phyloP scores from a whole-genome alignment of 1,284 basidiomycete genomes.

The Melanopsichium pennsylvanicum region DNA sequence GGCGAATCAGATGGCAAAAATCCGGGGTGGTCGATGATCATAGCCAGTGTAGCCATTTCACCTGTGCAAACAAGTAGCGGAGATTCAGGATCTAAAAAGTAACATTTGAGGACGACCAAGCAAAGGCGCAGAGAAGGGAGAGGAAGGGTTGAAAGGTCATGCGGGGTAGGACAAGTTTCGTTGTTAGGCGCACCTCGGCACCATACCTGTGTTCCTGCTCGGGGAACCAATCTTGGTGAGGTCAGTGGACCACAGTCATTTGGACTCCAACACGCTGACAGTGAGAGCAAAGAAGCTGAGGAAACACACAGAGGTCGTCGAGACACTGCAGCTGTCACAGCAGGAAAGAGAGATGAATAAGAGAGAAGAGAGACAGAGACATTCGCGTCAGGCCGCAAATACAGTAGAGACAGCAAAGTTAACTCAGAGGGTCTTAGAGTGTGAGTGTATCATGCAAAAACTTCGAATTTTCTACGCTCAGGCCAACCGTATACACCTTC shows the following conservation, averaged over 20 bases:
- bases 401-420: too few relatives aligned
- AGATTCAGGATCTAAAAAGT: conserved; percentile 21
- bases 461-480: conserved; percentile 40
- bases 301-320: too few relatives aligned
- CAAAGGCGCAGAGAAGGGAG: conserved; percentile 1
- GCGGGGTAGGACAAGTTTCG: conserved; percentile 1
- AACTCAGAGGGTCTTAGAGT: background rate
- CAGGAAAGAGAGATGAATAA: too few relatives aligned
- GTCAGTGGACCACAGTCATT: background rate
- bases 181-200: conserved; percentile 34
- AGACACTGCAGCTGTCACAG: too few relatives aligned
- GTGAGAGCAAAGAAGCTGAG: too few relatives aligned
- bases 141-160: background rate
- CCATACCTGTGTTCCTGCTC: conserved; percentile 11
- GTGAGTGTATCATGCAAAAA: too few relatives aligned
- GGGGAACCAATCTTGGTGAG: conserved; percentile 32
- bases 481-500: too few relatives aligned
- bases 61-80: background rate
- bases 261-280: background rate
- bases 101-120: too few relatives aligned
- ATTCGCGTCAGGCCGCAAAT: too few relatives aligned
- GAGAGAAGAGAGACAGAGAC: too few relatives aligned
- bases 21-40: background rate
- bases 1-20: background rate
- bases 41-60: background rate